Percentiles rank a stretch among this genome's conserved stretches.
Evolutionary conservation across 495 filamentous ascomycete genomes (phyloP).

Genomic region (Aspergillus conjunctus): DNA sequence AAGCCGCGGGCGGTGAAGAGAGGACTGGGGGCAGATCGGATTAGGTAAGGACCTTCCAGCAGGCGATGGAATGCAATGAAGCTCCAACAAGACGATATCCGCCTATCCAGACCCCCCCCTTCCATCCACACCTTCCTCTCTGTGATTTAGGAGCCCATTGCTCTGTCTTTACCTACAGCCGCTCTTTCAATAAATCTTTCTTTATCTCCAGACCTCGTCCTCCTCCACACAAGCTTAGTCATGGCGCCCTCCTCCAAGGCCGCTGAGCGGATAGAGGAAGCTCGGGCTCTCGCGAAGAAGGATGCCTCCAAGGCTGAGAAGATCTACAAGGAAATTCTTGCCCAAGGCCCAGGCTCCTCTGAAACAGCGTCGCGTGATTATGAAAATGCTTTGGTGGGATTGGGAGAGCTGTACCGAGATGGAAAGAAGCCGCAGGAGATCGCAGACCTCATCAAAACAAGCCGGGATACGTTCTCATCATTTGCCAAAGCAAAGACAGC

Average conservation of each 20-base stretch:
- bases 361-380: constrained; percentile 87
- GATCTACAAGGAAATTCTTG: constrained; percentile 85
- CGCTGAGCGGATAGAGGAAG: constrained; percentile 73
- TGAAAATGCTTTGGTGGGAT: constrained; percentile 66
- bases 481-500: constrained; percentile 99
- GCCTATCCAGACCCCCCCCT: constrained; percentile 17
- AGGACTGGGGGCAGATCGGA: background rate
- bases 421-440: constrained; percentile 85
- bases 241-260: constrained; percentile 57
- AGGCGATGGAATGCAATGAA: constrained; percentile 16
- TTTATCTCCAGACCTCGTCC: background rate
- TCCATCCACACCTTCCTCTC: constrained; percentile 14
- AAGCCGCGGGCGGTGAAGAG: constrained; percentile 26
- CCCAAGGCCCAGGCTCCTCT: constrained; percentile 76
- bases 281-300: constrained; percentile 76
- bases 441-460: constrained; percentile 86
- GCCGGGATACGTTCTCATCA: constrained; percentile 85
- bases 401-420: constrained; percentile 92
- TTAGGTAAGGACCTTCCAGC: constrained; percentile 9
- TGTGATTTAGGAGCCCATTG: background rate
- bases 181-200: background rate
- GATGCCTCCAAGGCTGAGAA: constrained; percentile 78
- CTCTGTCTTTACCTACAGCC: background rate
- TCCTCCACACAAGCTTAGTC: constrained; percentile 22
- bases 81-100: constrained; percentile 24